These are phyloP conservation scores for Candida pseudoglaebosa DNA, from an alignment of 805 yeast species.

Conservation along the genomic window DNA sequence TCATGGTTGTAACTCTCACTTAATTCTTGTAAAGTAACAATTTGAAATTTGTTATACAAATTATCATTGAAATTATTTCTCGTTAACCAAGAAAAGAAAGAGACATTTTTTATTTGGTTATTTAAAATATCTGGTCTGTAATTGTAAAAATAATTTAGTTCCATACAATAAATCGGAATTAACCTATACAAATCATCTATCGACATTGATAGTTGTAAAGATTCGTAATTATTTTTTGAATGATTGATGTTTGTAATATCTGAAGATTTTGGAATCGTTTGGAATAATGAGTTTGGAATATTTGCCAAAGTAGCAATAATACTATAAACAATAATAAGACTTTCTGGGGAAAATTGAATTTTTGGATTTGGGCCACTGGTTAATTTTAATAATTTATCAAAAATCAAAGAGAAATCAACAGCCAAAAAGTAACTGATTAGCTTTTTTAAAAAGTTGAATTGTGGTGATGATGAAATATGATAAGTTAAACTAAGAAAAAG, in stretches of 20 bases:
- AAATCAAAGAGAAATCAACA: constrained; percentile 19
- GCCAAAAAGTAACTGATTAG: constrained; percentile 17
- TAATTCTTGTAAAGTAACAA: not conserved
- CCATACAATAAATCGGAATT: constrained; percentile 21
- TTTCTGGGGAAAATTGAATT: constrained; percentile 24
- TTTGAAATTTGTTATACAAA: constrained; percentile 9
- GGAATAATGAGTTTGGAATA: constrained; percentile 20
- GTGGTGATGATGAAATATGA: constrained; percentile 13
- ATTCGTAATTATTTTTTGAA: constrained; percentile 2
- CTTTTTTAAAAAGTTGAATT: constrained; percentile 17
- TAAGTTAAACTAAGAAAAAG: constrained; percentile 15
- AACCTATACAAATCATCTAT: constrained; percentile 13
- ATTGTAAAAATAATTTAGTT: constrained; percentile 17
- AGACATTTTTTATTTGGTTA: constrained; percentile 18
- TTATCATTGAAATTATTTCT: constrained; percentile 20
- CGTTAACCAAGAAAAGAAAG: constrained; percentile 32
- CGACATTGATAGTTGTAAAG: not conserved
- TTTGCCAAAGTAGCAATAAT: constrained; percentile 22
- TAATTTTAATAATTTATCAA: constrained; percentile 16
- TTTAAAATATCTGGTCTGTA: constrained; percentile 20
- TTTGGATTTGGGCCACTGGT: constrained; percentile 15
- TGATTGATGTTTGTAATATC: constrained; percentile 22
- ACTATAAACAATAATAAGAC: constrained; percentile 21
- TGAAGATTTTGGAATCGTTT: constrained; percentile 18
- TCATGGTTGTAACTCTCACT: not conserved